Percentiles rank a stretch among this genome's conserved stretches.
Evolutionary conservation across 257 asterid species (phyloP).

Genomic region (Hygrophila difformis): DNA sequence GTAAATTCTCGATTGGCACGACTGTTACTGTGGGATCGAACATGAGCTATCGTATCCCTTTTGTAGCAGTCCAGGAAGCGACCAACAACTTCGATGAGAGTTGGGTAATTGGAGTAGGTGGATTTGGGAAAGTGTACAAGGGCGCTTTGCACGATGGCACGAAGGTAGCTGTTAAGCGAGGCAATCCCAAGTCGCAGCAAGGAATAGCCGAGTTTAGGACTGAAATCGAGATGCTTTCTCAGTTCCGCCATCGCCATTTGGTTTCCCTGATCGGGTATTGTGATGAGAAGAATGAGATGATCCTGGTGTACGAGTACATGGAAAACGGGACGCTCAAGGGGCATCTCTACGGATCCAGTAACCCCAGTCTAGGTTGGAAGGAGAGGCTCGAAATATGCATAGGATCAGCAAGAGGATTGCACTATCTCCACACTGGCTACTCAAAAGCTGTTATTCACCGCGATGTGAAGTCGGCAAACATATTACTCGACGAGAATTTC

Average conservation of each 20-base stretch:
- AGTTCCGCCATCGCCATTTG: constrained; percentile 45
- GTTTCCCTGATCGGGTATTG: constrained; percentile 42
- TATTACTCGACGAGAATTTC: constrained; percentile 47
- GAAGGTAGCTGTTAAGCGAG: constrained; percentile 43
- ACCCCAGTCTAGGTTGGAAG: constrained; percentile 46
- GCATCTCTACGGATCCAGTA: constrained; percentile 37
- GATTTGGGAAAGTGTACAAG: constrained; percentile 48
- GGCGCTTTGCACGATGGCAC: constrained; percentile 32
- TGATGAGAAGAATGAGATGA: constrained; percentile 50
- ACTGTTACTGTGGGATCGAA: constrained; percentile 58
- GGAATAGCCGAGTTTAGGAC: constrained; percentile 45
- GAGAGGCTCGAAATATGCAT: constrained; percentile 57
- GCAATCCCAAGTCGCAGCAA: constrained; percentile 42
- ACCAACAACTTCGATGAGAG: constrained; percentile 46
- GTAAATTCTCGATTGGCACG: constrained; percentile 72
- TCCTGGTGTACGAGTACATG: constrained; percentile 56
- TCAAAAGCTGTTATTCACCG: constrained; percentile 47
- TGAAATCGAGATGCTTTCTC: constrained; percentile 51
- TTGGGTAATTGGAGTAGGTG: constrained; percentile 43
- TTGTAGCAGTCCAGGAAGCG: constrained; percentile 39
- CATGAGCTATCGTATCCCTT: constrained; percentile 56
- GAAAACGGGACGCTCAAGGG: constrained; percentile 48
- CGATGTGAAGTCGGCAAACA: constrained; percentile 55
- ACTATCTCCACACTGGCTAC: constrained; percentile 48
- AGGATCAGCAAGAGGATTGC: constrained; percentile 51